Base-by-base conservation (phyloP, 805 yeast genomes). In the Wickerhamomyces alni region DNA sequence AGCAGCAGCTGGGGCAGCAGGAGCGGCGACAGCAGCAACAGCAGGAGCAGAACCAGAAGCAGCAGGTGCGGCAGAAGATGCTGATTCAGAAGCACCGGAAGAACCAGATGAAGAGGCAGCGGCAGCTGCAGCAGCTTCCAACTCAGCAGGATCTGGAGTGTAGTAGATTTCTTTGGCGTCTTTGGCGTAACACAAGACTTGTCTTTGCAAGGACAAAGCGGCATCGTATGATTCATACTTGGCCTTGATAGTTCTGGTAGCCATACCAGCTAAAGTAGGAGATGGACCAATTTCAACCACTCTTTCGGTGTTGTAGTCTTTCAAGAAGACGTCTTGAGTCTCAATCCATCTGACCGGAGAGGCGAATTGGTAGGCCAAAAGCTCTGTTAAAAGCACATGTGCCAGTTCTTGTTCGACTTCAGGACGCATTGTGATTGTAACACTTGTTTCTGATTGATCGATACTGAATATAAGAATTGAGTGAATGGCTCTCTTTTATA, bases 311-410 rank as follows among this genome's bases (percentile, higher is more conserved):
- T 91, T 88, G 77, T 79, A 83, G 55, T 88, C 93, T 63, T 86
- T 85, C 62, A 93, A 77, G 62, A 93, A 85, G 43, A 93, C 98
- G 70, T 93, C 99, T 69, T 93, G 99, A 46, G 99, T 93, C 65
- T 94, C 99, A 64, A 94, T 93, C 98, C 99, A 93, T 75, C 98
- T 82, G 50, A 93, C 99, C 35, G 99, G 99, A 46, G 97, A 89
- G 36, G 99, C 99, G 59, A 93, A 93, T 68, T 93, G 99, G 70
- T 89, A 93, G 39, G 99, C 98, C 69, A 93, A 75, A 54, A 93
- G 80, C 75, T 93, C 99, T 21, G 97, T 88, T 62, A 93, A 75
- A 50, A 93, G 74, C 51, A 86, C 82, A 63, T 93, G 98, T 52
- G 99, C 95, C 51, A 93, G 78, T 64, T 93, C 98, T 71, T 93